Evolutionary conservation across 1,284 basidiomycete genomes (phyloP).

Genomic region (Pterulicium gracile): DNA sequence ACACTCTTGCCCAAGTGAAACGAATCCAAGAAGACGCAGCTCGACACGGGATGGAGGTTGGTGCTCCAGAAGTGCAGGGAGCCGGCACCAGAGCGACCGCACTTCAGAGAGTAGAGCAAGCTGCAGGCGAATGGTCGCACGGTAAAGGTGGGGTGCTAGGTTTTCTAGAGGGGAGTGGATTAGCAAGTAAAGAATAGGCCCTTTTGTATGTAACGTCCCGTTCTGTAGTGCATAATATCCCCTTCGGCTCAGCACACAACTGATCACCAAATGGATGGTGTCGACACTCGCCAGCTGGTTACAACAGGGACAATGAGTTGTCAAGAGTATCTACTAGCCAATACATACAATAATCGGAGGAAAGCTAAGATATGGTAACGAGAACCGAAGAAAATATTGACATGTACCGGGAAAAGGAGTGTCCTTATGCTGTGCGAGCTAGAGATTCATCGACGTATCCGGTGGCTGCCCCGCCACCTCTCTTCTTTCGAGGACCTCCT

Average conservation of each 20-base stretch:
- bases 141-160: neutral
- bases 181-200: too few relatives aligned
- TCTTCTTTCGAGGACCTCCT: neutral
- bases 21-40: neutral
- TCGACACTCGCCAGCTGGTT: too few relatives aligned
- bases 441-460: slow-evolving; percentile 2
- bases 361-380: too few relatives aligned
- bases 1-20: neutral
- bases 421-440: neutral
- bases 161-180: neutral
- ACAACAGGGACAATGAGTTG: too few relatives aligned
- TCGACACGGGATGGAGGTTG: neutral
- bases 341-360: too few relatives aligned
- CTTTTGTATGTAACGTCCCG: too few relatives aligned
- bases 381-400: too few relatives aligned
- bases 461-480: neutral
- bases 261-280: too few relatives aligned
- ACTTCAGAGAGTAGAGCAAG: neutral
- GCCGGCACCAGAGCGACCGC: neutral
- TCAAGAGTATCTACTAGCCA: too few relatives aligned
- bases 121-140: neutral
- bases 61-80: neutral
- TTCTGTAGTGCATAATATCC: too few relatives aligned
- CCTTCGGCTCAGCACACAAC: too few relatives aligned
- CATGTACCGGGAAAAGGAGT: too few relatives aligned